Base-by-base conservation (phyloP, 2,329 filamentous ascomycete species). In the Calonectria pseudoturangicola region DNA sequence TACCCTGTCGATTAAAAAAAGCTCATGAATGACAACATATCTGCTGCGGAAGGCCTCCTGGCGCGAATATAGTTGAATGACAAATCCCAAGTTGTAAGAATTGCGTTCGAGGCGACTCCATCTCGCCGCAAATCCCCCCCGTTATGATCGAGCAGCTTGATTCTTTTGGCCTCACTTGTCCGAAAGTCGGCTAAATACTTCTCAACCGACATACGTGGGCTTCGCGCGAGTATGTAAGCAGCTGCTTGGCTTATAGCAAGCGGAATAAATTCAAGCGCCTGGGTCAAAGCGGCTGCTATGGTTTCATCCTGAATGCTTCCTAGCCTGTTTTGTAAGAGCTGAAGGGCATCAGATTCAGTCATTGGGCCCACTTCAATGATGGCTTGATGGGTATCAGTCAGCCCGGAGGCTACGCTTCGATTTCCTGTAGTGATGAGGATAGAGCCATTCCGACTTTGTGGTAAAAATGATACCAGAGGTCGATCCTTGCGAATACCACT, bases 371-470 rank as follows among this genome's bases (percentile, higher is more conserved):
- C 43, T 12, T 39, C 62, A 36, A 50, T 27, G 2, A 65, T 65
- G 6, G 27, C 45, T 36, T 47, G 9, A 25, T 33, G 3, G 18
- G 25, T 7, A 16, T 45, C 62, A 36, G 16, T 30, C 6, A 65
- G 28, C 16, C 16, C 27, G 13, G 21, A 36, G 9, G 62, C 62
- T 28, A 65, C 16, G 13, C n/a, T n/a, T 7, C 21, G 48, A 51
- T 51, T 13, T 5, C 45, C 28, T 8, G 47, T 65, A 5, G 62
- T 65, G 28, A 65, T 15, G 9, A 65, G 28, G 45, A 65, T 65
- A 4, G 62, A 65, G 15, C 62, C 62, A 33, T 65, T 50, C 16
- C 5, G 45, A 13, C 45, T 65, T 47, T 65, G 62, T 27, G 62
- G 62, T 33, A 65, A 41, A n/a, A 50, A 65, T n/a, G 33, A 25